Evolutionary conservation across 2,329 filamentous ascomycete species (phyloP), one percentile per base, ranked within the genome.

Genomic region (Microdochium nivale): DNA sequence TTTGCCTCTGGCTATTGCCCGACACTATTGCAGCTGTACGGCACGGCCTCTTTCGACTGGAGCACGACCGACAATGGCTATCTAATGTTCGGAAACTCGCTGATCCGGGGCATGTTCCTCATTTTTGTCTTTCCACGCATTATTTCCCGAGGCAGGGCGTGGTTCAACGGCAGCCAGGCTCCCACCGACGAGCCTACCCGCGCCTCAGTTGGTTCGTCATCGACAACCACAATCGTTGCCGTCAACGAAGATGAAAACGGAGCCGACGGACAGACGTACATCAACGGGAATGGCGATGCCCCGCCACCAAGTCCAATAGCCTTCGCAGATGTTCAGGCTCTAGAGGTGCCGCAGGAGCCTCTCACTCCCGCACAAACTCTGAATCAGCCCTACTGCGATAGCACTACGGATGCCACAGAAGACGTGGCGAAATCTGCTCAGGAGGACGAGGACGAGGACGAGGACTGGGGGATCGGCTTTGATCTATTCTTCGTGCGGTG

Each of bases 1-100:
- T 72, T 87, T 1, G 84, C 85, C 0, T 87, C 85, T 0, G 83
- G 82, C 1, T 88, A 86, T 52, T 83, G 84, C 0, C 80, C 82
- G 0, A 71, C 80, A 0, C 67, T 88, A 0, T 73, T 82, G 30
- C 79, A 82, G 55, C 74, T 82, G 70, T 82, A 81, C 51, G 77
- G 77, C 2, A 81, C 79, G 0, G 73, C 78, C 1, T 69, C 68
- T 0, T 82, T 81, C 55, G 67, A 71, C 53, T 83, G 82, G 52
- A 68, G 68, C 47, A 79, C 79, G n/a, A 71, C 66, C 0, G 71
- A 80, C 50, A 82, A 82, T 52, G 78, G 78, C 5, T 76, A 70
- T 63, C 70, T 82, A 43, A 80, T 81, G 74, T 75, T 77, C 0
- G 75, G 73, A 50, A 80, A 77, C 58, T 73, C 76, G 1, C 69